Evolutionary conservation across 805 yeast genomes (phyloP), one percentile per base, ranked within the genome.

Genomic region (Tetrapisispora pingtungensis): DNA sequence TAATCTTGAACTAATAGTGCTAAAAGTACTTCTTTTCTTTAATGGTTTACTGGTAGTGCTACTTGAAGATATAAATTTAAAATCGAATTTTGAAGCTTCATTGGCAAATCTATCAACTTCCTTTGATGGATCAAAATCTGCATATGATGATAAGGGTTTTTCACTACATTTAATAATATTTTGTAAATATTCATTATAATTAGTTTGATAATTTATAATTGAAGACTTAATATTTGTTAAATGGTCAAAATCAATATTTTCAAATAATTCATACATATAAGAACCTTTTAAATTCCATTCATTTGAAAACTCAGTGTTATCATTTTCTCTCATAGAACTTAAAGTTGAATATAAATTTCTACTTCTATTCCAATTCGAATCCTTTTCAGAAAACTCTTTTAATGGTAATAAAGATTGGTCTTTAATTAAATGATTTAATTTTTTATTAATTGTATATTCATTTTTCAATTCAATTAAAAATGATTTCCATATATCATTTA

Each of bases 231-330:
- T 67, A 46, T 78, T 72, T 47, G 65, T 70, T 62, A 77, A 71
- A 65, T 85, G 78, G 62, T 67, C 67, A 55, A 67, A 72, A 59
- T 86, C 93, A 52, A 81, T 78, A 49, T 70, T 71, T 57, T 86
- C 93, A 59, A 87, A 81, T 50, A 77, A 77, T 52, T 80, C 81
- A 57, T 84, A 82, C 36, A 83, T 77, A 44, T 73, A 77, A 2
- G 95, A 90, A 2, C 93, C 90, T 59, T 80, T 79, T 43, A 75
- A 68, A 49, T 79, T 80, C 96, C 96, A 87, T 53, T 76, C 74
- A 31, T 69, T 69, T 43, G 74, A 78, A 30, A 77, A 72, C 40
- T 64, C 60, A 67, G 42, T 65, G 63, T 48, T 64, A 42, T 67
- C 67, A 15, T 66, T 60, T 46, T 69, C 76, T 46, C 66, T 62